Evolutionary conservation across 208 protist genomes (phyloP).

Genomic region (Leishmania mexicana): DNA sequence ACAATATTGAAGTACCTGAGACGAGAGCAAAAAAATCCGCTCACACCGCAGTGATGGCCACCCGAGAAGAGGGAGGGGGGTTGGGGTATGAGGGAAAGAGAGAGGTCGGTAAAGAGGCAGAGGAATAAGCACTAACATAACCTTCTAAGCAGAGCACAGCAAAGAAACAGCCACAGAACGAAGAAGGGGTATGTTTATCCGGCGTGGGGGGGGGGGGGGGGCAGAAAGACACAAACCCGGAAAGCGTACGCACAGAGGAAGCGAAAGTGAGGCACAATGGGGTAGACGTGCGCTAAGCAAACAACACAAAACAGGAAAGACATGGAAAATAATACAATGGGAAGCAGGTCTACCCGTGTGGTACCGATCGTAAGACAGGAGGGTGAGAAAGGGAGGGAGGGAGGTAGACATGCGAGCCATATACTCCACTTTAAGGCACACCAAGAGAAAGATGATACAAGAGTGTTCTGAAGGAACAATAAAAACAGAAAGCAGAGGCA

Average conservation of each 20-base stretch:
- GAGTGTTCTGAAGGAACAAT: not conserved
- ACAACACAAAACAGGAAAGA: not conserved
- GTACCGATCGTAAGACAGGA: not conserved
- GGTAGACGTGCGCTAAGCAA: not conserved
- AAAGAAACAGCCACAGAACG: not conserved
- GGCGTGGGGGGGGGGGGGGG: not conserved
- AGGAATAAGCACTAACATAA: not conserved
- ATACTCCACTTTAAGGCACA: not conserved
- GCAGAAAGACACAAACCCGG: not conserved
- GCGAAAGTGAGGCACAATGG: not conserved
- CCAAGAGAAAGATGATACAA: not conserved
- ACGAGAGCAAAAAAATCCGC: no score
- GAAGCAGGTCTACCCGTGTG: not conserved
- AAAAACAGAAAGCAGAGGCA: not conserved
- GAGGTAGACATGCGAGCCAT: not conserved
- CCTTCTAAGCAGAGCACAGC: not conserved
- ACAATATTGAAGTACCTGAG: no score
- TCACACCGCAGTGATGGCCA: not conserved
- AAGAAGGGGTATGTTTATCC: not conserved
- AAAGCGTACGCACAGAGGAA: not conserved
- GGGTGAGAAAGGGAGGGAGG: constrained; percentile 7
- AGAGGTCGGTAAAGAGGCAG: not conserved
- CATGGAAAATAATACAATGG: not conserved
- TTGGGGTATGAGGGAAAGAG: not conserved
- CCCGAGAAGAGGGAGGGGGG: not conserved